Conservation (phyloP, 345 rosid genomes). For the Citrus maxima region DNA sequence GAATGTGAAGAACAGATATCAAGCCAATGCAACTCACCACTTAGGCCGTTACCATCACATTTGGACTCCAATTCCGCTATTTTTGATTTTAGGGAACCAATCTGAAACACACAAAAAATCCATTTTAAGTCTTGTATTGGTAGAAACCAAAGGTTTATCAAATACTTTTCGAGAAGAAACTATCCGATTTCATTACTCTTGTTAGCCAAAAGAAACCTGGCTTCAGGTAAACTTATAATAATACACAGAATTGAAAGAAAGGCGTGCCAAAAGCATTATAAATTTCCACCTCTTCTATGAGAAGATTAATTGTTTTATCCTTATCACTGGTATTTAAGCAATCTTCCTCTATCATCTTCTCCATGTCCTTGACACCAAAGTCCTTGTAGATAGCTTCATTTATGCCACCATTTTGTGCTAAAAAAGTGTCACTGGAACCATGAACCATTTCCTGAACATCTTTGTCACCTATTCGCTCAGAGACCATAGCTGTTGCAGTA, state of each 20-base stretch:
- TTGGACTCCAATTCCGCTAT: constrained; percentile 57
- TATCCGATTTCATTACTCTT: not conserved
- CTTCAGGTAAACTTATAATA: not conserved
- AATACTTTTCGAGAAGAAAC: not conserved
- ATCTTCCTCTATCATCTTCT: constrained; percentile 26
- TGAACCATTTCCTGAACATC: constrained; percentile 24
- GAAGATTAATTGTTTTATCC: constrained; percentile 39
- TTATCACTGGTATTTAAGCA: constrained; percentile 25
- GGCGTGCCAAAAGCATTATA: not conserved
- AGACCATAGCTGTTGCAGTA: constrained; percentile 11
- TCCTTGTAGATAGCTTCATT: constrained; percentile 29
- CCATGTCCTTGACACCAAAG: constrained; percentile 24
- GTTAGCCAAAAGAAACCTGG: not conserved
- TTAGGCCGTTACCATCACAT: constrained; percentile 22
- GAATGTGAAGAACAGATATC: constrained; percentile 11
- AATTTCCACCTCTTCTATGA: constrained; percentile 63
- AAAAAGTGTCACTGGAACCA: constrained; percentile 19
- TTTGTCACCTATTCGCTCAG: constrained; percentile 29
- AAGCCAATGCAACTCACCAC: constrained; percentile 25
- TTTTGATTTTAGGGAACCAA: constrained; percentile 60
- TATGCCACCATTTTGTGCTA: constrained; percentile 23
- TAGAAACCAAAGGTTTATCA: not conserved
- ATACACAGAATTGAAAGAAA: not conserved
- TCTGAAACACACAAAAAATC: constrained; percentile 37
- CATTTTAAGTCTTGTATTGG: not conserved